Percentiles rank a stretch among this genome's conserved stretches.
Conservation (phyloP, 495 filamentous ascomycete species). For the Xylaria bambusicola region DNA sequence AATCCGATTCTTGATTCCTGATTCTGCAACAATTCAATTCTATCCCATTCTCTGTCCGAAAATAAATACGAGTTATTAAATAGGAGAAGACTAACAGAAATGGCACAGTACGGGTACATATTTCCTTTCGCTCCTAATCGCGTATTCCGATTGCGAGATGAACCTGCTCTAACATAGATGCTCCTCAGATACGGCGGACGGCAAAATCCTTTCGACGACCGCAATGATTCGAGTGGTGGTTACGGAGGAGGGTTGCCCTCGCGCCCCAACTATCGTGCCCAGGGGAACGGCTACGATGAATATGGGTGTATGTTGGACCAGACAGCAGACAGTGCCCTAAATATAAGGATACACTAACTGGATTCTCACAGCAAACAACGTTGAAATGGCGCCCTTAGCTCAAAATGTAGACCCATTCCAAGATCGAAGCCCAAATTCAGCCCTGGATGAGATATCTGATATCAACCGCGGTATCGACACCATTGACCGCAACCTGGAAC, state of each 20-base stretch:
- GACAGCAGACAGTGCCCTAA: too few species aligned
- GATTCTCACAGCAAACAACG: conserved; percentile 43
- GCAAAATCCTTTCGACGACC: conserved; percentile 56
- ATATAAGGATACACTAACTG: conserved; percentile 9
- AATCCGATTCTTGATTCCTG: neutral
- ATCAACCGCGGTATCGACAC: conserved; percentile 76
- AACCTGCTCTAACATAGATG: conserved; percentile 27
- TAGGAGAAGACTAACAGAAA: conserved; percentile 36
- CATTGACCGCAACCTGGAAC: conserved; percentile 65
- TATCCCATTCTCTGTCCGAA: neutral
- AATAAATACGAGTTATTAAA: neutral
- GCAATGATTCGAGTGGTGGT: conserved; percentile 31
- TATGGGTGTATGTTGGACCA: conserved; percentile 47
- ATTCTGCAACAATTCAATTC: conserved; percentile 9
- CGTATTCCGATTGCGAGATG: neutral
- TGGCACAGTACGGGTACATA: conserved; percentile 45
- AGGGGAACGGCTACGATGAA: conserved; percentile 50
- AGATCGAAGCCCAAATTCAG: conserved; percentile 62
- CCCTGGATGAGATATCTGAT: conserved; percentile 79
- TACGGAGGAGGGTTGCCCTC: conserved; percentile 39
- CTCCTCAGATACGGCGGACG: conserved; percentile 45
- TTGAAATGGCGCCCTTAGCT: conserved; percentile 65
- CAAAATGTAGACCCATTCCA: conserved; percentile 48
- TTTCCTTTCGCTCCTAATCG: conserved; percentile 10
- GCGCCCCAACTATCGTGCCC: conserved; percentile 40